Evolutionary conservation across 345 rosid genomes (phyloP), one percentile per base, ranked within the genome.

Genomic region (Brassica rapa): DNA sequence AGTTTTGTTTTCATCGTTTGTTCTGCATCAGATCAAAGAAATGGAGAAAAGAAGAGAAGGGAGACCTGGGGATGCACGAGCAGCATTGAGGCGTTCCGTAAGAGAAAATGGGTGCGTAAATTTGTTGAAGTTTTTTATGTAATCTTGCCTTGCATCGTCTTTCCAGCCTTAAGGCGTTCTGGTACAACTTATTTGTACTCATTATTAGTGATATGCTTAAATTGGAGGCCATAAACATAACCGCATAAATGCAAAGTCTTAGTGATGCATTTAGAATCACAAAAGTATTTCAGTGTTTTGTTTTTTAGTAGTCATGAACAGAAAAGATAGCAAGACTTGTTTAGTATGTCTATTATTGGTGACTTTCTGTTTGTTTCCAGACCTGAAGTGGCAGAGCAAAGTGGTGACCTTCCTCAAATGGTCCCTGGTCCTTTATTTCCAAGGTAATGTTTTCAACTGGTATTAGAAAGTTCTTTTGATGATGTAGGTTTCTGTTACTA

Each of bases 41-140:
- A 96, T 96, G 99, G 99, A 93, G 72, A 93, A 93, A 84, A 87
- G 86, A 83, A 90, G 86, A 86, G 99, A 96, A 88, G 99, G 99
- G 21, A 88, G 87, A 71, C 99, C 99, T 74, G 99, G 99, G 72
- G 98, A 96, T 72, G 97, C 98, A 75, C 87, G 98, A 82, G 97
- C 93, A 82, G 90, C 91, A 72, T 79, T 91, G 82, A 88, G 95
- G 80, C 92, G 97, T 59, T 96, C 97, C 24, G 98, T 96, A 29
- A 83, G 96, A 83, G 98, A 95, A 56, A 91, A 87, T 76, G 96
- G 96, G 98, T 92, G 67, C 15, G 92, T 82, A 71, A 49, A n/a
- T 71, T 79, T 8, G 46, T 69, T 61, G 46, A 33, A 10, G 2
- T 21, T 23, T 39, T 12, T 24, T 62, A 35, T 46, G 25, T 62